Evolutionary conservation across 2,329 filamentous ascomycete species (phyloP), one percentile per base, ranked within the genome.

Genomic region (Cladophialophora carrionii): DNA sequence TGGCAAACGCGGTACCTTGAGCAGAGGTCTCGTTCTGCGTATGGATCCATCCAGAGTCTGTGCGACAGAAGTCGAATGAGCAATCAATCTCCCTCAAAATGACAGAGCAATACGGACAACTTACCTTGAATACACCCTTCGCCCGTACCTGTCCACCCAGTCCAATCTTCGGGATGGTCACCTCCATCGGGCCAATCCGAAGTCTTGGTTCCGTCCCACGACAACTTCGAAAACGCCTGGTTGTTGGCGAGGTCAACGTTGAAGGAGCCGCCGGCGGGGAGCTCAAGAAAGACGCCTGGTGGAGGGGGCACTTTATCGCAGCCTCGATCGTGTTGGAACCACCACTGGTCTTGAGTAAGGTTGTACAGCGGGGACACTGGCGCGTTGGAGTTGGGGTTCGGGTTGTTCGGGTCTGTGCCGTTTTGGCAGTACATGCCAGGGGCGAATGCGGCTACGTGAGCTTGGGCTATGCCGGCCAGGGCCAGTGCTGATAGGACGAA

Each of bases 221-320:
- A 81, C 10, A 84, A 76, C 0, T 78, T 82, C 0, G 82, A 83
- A 57, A 79, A 78, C 14, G 76, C 81, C 7, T 80, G 79, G 74
- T 84, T 84, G 66, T 82, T 79, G 31, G 82, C 81, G 0, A 83
- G 74, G 67, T 85, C 81, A 6, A 81, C 80, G 26, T 76, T 81
- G 68, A 84, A 82, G 0, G 76, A 73, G 46, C 80, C 78, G 22
- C 82, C 81, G 1, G 82, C 82, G 1, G 82, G 82, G 1, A 85
- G 74, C 31, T 79, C 76, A 49, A 85, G 77, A 32, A 78, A 75
- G 12, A 76, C 74, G 12, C 74, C 76, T 1, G 71, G 69, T 10
- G 72, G 67, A 1, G 77, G 77, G 8, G 76, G 79, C 7, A 76
- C 77, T 10, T 71, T 68, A 64, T 83, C 77, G 66, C 82, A 84